These are phyloP conservation scores for Cladophialophora yegresii DNA, from an alignment of 2,329 filamentous ascomycete species.

Conservation along the genomic window DNA sequence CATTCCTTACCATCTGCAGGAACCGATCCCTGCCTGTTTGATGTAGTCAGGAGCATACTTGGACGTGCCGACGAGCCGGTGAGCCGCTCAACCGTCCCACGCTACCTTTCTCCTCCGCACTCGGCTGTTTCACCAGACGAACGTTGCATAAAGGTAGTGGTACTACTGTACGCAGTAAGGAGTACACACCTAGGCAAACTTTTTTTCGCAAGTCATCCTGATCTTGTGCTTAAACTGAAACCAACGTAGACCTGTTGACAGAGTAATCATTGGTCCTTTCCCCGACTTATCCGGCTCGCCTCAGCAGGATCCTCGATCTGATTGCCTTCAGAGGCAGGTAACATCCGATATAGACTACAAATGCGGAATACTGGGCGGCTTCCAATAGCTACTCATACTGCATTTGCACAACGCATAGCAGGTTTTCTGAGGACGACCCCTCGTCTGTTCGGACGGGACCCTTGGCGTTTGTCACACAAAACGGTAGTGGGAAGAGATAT, in stretches of 20 bases:
- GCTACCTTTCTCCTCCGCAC: neutral
- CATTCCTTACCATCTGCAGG: neutral
- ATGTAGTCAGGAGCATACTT: neutral
- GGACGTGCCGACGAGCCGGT: neutral
- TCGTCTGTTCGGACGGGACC: neutral
- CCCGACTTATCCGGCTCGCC: constrained; percentile 11
- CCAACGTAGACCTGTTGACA: neutral
- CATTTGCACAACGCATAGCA: neutral
- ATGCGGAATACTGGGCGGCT: neutral
- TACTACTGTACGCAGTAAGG: neutral
- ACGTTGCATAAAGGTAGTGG: neutral
- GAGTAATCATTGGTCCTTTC: constrained; percentile 2
- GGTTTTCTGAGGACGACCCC: neutral
- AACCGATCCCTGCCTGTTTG: neutral
- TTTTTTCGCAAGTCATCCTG: neutral
- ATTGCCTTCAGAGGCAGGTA: constrained; percentile 3
- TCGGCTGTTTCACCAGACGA: neutral
- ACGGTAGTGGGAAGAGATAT: neutral
- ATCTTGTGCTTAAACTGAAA: neutral
- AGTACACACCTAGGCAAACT: neutral
- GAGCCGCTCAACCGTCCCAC: neutral
- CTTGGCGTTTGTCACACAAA: neutral
- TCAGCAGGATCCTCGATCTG: constrained; percentile 12
- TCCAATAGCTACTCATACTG: neutral
- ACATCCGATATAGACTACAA: neutral